phyloP scores from a whole-genome alignment of 2,329 filamentous ascomycete species.

The Magnaporthiopsis poae region DNA sequence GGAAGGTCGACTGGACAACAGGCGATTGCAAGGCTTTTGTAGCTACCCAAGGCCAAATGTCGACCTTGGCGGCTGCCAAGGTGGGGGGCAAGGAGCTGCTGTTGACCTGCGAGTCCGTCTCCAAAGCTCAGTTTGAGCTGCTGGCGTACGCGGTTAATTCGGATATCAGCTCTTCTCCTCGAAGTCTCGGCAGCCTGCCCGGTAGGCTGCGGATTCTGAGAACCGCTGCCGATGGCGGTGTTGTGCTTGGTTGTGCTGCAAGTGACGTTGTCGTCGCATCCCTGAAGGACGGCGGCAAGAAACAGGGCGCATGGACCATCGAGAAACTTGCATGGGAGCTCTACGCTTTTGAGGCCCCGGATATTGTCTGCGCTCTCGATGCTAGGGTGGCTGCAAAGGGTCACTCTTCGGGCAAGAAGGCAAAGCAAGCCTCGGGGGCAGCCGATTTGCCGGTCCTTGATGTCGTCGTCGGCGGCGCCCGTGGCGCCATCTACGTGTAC shows the following conservation, averaged over 20 bases:
- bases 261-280: not conserved
- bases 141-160: constrained; percentile 32
- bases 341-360: constrained; percentile 47
- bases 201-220: constrained; percentile 5
- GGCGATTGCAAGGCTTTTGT: constrained; percentile 17
- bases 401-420: constrained; percentile 16
- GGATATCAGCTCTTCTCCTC: constrained; percentile 10
- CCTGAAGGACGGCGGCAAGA: not conserved
- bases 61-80: not conserved
- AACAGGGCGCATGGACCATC: constrained; percentile 6
- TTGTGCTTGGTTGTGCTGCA: not conserved
- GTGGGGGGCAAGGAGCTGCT: constrained; percentile 31
- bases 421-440: constrained; percentile 16
- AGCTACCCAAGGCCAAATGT: not conserved
- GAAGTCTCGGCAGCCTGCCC: constrained; percentile 6
- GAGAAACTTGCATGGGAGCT: constrained; percentile 29
- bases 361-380: constrained; percentile 60
- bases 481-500: constrained; percentile 74
- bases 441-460: constrained; percentile 45
- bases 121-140: constrained; percentile 29
- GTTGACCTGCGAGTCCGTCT: constrained; percentile 33
- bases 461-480: constrained; percentile 64
- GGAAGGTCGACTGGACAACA: constrained; percentile 48
- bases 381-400: constrained; percentile 35
- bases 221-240: not conserved